phyloP scores from a whole-genome alignment of 768 basidiomycete species.

The Boletellus ananiceps region DNA sequence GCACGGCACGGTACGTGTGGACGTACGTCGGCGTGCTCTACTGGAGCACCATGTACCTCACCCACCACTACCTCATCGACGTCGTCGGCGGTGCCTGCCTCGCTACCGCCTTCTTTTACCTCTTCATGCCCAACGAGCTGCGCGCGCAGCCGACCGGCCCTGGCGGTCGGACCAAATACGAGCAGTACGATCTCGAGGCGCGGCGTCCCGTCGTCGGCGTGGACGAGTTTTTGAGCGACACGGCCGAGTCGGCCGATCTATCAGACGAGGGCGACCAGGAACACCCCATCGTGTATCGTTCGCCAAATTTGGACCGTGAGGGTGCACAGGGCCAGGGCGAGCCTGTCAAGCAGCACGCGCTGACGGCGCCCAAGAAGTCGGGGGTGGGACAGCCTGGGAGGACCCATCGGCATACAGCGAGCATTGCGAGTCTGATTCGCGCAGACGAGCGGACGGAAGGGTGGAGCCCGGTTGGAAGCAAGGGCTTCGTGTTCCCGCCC shows the following conservation, averaged over 20 bases:
- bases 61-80: slow-evolving; percentile 98
- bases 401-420: slow-evolving; percentile 75
- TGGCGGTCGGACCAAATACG: slow-evolving; percentile 55
- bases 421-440: slow-evolving; percentile 76
- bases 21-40: slow-evolving; percentile 81
- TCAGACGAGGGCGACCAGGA: slow-evolving; percentile 61
- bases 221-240: slow-evolving; percentile 31
- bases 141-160: slow-evolving; percentile 46
- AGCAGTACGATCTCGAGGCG: slow-evolving; percentile 70
- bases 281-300: slow-evolving; percentile 62
- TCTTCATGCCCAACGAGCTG: slow-evolving; percentile 80
- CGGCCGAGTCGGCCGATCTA: slow-evolving; percentile 49
- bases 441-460: slow-evolving; percentile 74
- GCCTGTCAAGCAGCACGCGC: neutral
- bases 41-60: slow-evolving; percentile 99
- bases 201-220: slow-evolving; percentile 29
- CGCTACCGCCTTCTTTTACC: slow-evolving; percentile 81
- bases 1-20: slow-evolving; percentile 65
- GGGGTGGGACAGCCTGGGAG: slow-evolving; percentile 21
- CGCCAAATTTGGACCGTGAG: slow-evolving; percentile 41
- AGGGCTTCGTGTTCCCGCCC: slow-evolving; percentile 49
- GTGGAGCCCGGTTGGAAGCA: slow-evolving; percentile 68
- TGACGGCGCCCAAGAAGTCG: slow-evolving; percentile 16
- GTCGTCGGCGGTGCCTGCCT: slow-evolving; percentile 92
- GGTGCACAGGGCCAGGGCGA: slow-evolving; percentile 1